Conservation (phyloP, 202 grass and related monocot genomes). For the Digitaria exilis region DNA sequence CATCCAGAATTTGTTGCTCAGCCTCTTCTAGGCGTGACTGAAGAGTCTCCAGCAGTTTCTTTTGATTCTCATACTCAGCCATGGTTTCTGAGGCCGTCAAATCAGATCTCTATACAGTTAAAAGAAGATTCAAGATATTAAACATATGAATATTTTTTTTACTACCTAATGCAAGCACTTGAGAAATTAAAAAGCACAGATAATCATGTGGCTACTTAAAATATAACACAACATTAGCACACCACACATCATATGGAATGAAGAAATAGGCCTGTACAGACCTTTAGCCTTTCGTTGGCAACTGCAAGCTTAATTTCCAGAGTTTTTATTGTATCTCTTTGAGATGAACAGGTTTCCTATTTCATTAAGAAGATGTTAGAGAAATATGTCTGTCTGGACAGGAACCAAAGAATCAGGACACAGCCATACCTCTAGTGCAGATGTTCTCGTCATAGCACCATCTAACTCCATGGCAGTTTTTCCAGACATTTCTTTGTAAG, state of each 20-base stretch:
- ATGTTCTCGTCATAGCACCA: slow-evolving; percentile 29
- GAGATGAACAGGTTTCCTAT: slow-evolving; percentile 47
- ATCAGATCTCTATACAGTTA: slow-evolving; percentile 55
- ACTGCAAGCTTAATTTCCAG: slow-evolving; percentile 65
- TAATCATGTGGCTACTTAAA: background rate
- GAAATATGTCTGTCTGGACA: background rate
- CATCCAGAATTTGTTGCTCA: slow-evolving; percentile 75
- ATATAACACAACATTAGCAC: too few relatives aligned
- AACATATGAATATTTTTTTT: background rate
- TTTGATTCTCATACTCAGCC: slow-evolving; percentile 64
- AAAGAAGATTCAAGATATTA: background rate
- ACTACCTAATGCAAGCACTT: background rate
- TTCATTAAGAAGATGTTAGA: slow-evolving; percentile 15
- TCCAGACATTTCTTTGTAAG: slow-evolving; percentile 57
- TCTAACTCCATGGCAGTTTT: slow-evolving; percentile 55
- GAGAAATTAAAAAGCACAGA: background rate
- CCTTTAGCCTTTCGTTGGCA: slow-evolving; percentile 70
- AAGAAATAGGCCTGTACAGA: background rate
- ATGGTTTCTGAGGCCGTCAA: slow-evolving; percentile 56
- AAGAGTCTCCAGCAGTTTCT: slow-evolving; percentile 55
- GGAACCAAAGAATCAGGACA: background rate
- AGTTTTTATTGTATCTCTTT: slow-evolving; percentile 41
- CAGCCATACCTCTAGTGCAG: slow-evolving; percentile 60
- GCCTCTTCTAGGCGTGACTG: slow-evolving; percentile 61
- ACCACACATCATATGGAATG: too few relatives aligned